Evolutionary conservation across 139 green algal genomes (phyloP).

Genomic region (Zygnema circumcarinatum): DNA sequence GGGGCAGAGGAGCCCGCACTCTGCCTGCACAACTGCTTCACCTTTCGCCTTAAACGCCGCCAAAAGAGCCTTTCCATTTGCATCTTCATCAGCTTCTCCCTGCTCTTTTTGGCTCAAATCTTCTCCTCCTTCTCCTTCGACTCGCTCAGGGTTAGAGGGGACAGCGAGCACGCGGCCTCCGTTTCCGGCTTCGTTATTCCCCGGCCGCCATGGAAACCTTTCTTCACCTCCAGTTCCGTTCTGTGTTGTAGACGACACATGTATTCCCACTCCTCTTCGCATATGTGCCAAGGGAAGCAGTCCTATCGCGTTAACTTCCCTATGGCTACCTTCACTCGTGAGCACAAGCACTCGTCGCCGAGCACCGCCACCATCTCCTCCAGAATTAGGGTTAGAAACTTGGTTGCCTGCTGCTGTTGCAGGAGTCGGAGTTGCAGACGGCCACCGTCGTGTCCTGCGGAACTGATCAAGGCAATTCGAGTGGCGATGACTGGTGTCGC

Average conservation of each 20-base stretch:
- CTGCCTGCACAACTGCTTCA: slow-evolving; percentile 20
- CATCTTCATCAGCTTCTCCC: background rate
- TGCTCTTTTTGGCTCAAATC: no score
- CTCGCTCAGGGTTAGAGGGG: no score
- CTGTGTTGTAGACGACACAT: background rate
- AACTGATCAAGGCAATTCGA: slow-evolving; percentile 45
- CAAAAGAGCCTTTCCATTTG: background rate
- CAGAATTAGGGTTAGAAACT: background rate
- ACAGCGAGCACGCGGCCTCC: no score
- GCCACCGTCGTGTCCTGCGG: background rate
- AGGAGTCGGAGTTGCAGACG: background rate
- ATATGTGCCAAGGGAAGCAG: background rate
- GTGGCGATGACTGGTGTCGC: slow-evolving; percentile 42
- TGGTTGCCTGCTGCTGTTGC: background rate
- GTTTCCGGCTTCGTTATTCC: background rate
- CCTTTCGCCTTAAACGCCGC: background rate
- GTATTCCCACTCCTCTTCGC: background rate
- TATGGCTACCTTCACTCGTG: background rate
- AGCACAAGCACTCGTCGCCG: background rate
- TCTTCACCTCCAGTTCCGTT: background rate
- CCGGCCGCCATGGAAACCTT: background rate
- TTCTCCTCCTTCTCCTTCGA: no score
- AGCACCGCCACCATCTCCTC: no score
- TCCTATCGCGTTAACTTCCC: background rate
- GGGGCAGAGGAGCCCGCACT: slow-evolving; percentile 15